phyloP scores from a whole-genome alignment of 805 yeast genomes.

The Pichia phayaonensis region DNA sequence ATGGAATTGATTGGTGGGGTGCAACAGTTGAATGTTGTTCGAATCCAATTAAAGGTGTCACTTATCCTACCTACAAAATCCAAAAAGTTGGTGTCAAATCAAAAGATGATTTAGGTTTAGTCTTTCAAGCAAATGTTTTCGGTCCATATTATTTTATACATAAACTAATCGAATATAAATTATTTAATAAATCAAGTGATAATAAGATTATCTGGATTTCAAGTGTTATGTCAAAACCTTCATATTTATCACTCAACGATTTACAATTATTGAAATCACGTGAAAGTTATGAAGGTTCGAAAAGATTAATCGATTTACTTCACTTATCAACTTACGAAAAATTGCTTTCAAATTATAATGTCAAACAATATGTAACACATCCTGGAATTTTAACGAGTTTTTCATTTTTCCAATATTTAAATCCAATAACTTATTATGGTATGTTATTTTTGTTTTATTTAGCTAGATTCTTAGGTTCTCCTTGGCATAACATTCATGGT shows the following conservation, averaged over 20 bases:
- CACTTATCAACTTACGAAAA: slow-evolving; percentile 63
- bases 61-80: slow-evolving; percentile 77
- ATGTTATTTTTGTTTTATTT: slow-evolving; percentile 80
- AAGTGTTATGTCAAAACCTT: slow-evolving; percentile 72
- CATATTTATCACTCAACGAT: slow-evolving; percentile 66
- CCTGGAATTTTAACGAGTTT: slow-evolving; percentile 92
- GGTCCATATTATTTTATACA: slow-evolving; percentile 86
- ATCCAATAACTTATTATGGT: slow-evolving; percentile 72
- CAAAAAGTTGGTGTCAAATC: slow-evolving; percentile 75
- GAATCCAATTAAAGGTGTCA: slow-evolving; percentile 75
- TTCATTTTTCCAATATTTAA: slow-evolving; percentile 69
- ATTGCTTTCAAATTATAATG: slow-evolving; percentile 40
- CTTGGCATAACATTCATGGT: slow-evolving; percentile 84
- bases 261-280: slow-evolving; percentile 57
- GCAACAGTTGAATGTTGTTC: slow-evolving; percentile 62
- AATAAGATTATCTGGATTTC: slow-evolving; percentile 81
- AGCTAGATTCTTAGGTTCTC: slow-evolving; percentile 76
- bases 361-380: slow-evolving; percentile 72
- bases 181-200: slow-evolving; percentile 33
- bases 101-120: slow-evolving; percentile 72
- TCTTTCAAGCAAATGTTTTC: slow-evolving; percentile 94
- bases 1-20: slow-evolving; percentile 78
- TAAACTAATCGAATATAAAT: slow-evolving; percentile 42
- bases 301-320: slow-evolving; percentile 73
- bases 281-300: slow-evolving; percentile 86